These are phyloP conservation scores for Gilbertella persicaria DNA, from an alignment of 371 early-diverging fungal genomes.

Conservation along the genomic window DNA sequence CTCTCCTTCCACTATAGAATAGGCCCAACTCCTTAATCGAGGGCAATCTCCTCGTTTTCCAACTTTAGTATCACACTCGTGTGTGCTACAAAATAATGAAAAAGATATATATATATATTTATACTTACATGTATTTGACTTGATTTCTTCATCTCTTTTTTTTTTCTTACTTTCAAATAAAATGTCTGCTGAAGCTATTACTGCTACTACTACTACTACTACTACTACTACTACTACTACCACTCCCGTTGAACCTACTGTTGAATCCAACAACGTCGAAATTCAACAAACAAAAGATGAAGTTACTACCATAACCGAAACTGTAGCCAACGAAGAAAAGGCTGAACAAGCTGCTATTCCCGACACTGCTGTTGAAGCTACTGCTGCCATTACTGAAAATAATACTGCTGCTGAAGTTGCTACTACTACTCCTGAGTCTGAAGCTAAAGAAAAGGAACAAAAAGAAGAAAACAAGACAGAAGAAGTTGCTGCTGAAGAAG, in stretches of 20 bases:
- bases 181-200: conserved; percentile 1
- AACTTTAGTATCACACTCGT: conserved; percentile 11
- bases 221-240: conserved; percentile 7
- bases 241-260: conserved; percentile 12
- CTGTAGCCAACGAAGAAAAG: conserved; percentile 5
- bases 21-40: conserved; percentile 1
- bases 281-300: conserved; percentile 1
- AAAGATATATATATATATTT: conserved; percentile 7
- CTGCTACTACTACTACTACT: conserved; percentile 4
- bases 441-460: too few species aligned
- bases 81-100: conserved; percentile 9
- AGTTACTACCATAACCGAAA: not conserved
- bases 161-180: conserved; percentile 11
- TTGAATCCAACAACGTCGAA: not conserved
- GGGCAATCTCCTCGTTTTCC: conserved; percentile 4
- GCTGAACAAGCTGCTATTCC: not conserved
- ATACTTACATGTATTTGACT: conserved; percentile 2
- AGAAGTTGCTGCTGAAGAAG: not conserved
- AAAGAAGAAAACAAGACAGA: too few species aligned
- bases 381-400: not conserved
- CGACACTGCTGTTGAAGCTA: not conserved
- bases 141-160: not conserved
- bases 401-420: not conserved
- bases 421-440: conserved; percentile 2
- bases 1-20: not conserved